Conservation (phyloP, 768 basidiomycete genomes). For the Agrocybe praecox region DNA sequence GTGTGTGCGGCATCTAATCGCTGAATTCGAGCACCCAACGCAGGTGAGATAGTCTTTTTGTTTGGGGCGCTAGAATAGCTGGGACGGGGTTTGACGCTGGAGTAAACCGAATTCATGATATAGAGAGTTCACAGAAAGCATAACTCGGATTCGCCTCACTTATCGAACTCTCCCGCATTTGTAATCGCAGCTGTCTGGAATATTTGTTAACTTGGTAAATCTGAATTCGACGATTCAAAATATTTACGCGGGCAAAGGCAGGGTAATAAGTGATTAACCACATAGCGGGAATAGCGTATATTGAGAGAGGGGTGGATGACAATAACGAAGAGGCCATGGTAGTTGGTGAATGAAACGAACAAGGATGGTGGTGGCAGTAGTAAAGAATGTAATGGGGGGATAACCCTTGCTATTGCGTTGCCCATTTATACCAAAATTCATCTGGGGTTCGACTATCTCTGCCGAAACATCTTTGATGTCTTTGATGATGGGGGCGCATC, state of each 20-base stretch:
- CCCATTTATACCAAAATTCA: no score
- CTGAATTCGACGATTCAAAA: not conserved
- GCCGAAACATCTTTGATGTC: not conserved
- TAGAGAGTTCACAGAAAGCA: not conserved
- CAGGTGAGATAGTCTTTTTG: slow-evolving; percentile 27
- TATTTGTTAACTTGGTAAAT: not conserved
- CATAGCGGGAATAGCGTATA: slow-evolving; percentile 40
- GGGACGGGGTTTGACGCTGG: slow-evolving; percentile 32
- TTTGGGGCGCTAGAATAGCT: slow-evolving; percentile 22
- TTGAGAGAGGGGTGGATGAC: slow-evolving; percentile 26
- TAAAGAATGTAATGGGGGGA: not conserved
- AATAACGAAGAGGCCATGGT: not conserved
- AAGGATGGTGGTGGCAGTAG: not conserved
- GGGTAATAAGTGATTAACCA: slow-evolving; percentile 35
- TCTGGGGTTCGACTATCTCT: no score
- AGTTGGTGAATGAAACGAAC: not conserved
- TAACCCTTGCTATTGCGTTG: no score
- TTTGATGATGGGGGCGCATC: not conserved
- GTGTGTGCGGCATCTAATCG: slow-evolving; percentile 39
- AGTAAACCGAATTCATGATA: not conserved
- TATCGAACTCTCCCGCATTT: slow-evolving; percentile 26
- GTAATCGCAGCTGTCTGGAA: slow-evolving; percentile 3
- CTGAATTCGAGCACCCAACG: slow-evolving; percentile 25
- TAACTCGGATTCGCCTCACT: slow-evolving; percentile 20
- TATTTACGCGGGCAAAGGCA: slow-evolving; percentile 23